Evolutionary conservation across 495 filamentous ascomycete species (phyloP).

Genomic region (Lineolata rhizophorae): DNA sequence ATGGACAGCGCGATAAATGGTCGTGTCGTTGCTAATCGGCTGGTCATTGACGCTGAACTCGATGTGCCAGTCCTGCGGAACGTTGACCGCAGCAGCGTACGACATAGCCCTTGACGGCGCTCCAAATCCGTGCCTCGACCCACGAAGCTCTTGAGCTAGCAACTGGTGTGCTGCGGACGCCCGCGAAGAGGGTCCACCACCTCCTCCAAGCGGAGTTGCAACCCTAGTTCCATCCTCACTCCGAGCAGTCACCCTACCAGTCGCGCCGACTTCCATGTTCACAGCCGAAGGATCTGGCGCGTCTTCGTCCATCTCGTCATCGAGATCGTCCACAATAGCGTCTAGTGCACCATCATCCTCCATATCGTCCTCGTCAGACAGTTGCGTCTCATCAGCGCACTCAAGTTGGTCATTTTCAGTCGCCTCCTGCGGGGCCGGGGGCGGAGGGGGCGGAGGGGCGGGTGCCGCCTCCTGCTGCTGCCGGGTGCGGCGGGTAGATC

Average conservation of each 20-base stretch:
- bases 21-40: conserved; percentile 73
- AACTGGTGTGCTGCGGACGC: conserved; percentile 12
- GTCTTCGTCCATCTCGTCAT: conserved; percentile 65
- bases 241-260: conserved; percentile 83
- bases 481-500: conserved; percentile 23
- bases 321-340: conserved; percentile 72
- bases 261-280: conserved; percentile 76
- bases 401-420: conserved; percentile 39
- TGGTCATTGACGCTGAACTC: conserved; percentile 81
- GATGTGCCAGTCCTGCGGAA: conserved; percentile 93
- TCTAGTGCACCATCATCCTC: conserved; percentile 59
- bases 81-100: conserved; percentile 64
- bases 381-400: conserved; percentile 81
- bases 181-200: conserved; percentile 23
- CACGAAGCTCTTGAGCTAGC: conserved; percentile 10
- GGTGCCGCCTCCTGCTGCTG: conserved; percentile 18
- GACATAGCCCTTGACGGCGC: conserved; percentile 36
- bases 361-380: conserved; percentile 49
- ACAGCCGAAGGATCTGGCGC: conserved; percentile 67
- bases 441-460: conserved; percentile 24
- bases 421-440: conserved; percentile 20
- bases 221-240: conserved; percentile 89
- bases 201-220: conserved; percentile 57
- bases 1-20: conserved; percentile 88
- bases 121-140: no score